phyloP scores from a whole-genome alignment of 2,329 filamentous ascomycete species.

The Botrytis byssoidea region DNA sequence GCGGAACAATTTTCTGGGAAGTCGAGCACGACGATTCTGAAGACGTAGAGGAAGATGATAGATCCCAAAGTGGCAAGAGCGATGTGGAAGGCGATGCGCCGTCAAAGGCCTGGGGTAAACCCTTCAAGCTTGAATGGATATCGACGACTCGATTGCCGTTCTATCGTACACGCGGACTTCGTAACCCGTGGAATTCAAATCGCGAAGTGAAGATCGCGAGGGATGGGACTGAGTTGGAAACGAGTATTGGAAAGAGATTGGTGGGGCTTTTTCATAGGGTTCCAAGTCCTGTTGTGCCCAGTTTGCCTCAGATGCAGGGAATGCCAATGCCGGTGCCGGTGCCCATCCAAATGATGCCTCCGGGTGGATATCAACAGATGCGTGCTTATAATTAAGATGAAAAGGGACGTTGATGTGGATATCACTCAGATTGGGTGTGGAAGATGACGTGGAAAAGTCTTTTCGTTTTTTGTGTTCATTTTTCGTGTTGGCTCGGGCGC shows the following conservation, averaged over 20 bases:
- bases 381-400: slow-evolving; percentile 25
- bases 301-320: slow-evolving; percentile 25
- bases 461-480: background rate
- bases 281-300: slow-evolving; percentile 33
- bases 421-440: background rate
- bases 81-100: slow-evolving; percentile 41
- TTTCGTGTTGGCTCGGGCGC: background rate
- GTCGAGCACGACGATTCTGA: slow-evolving; percentile 61
- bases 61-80: slow-evolving; percentile 42
- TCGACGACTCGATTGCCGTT: slow-evolving; percentile 83
- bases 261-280: slow-evolving; percentile 73
- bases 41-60: slow-evolving; percentile 45
- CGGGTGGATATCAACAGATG: slow-evolving; percentile 32
- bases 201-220: slow-evolving; percentile 93
- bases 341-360: slow-evolving; percentile 17
- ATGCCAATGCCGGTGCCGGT: slow-evolving; percentile 25
- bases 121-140: slow-evolving; percentile 88
- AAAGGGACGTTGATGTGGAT: background rate
- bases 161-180: slow-evolving; percentile 79
- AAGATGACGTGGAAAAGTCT: background rate
- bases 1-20: slow-evolving; percentile 98
- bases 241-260: slow-evolving; percentile 71
- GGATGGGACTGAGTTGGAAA: slow-evolving; percentile 91
- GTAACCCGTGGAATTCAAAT: slow-evolving; percentile 95
- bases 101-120: slow-evolving; percentile 72